Conservation (phyloP, 164 flowering plant genomes). For the Chimonanthus praecox region DNA sequence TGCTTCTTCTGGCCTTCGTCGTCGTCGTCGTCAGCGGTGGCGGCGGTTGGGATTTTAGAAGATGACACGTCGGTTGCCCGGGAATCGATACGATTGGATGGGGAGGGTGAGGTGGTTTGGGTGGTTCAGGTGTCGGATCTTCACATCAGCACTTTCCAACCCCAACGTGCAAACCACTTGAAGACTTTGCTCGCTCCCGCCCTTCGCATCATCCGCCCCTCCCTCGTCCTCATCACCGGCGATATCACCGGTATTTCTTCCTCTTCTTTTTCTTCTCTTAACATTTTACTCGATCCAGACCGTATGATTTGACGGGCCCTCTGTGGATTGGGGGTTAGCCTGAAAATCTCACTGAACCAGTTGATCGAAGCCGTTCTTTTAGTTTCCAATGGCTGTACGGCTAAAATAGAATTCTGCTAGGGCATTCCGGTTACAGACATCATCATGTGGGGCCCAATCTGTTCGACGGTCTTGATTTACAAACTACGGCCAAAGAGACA, state of each 20-base stretch:
- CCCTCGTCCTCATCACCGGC: slow-evolving; percentile 17
- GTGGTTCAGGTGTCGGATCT: slow-evolving; percentile 18
- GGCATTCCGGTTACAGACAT: background rate
- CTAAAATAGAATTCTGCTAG: background rate
- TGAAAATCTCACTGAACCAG: no score
- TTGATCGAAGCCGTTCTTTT: no score
- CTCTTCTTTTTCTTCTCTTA: background rate
- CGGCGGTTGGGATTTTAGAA: background rate
- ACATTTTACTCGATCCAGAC: background rate
- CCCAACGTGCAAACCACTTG: slow-evolving; percentile 12
- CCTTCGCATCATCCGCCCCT: slow-evolving; percentile 8
- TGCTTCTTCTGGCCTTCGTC: background rate
- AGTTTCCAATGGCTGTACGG: background rate
- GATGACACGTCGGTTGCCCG: slow-evolving; percentile 3
- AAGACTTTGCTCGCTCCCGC: slow-evolving; percentile 19
- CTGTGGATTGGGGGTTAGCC: no score
- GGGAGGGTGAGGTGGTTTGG: slow-evolving; percentile 16
- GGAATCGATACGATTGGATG: slow-evolving; percentile 11
- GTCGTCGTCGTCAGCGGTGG: background rate
- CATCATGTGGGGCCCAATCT: background rate
- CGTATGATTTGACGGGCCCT: background rate
- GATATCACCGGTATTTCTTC: slow-evolving; percentile 12
- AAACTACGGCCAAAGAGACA: background rate
- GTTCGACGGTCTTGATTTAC: background rate
- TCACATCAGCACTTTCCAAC: slow-evolving; percentile 17